phyloP scores from a whole-genome alignment of 2,329 filamentous ascomycete genomes.

The Alternaria sp. region DNA sequence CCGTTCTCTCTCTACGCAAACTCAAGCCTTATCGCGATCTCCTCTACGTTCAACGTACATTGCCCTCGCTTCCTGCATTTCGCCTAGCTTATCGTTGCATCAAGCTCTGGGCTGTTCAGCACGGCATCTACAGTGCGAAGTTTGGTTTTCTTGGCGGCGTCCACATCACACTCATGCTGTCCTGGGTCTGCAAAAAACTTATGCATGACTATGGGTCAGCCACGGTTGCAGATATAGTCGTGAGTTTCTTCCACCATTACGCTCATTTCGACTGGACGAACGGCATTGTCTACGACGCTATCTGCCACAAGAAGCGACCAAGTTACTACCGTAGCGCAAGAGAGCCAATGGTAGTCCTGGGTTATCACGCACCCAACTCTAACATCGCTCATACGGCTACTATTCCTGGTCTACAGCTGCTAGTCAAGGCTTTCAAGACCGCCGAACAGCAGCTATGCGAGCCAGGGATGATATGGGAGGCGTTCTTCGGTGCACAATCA shows the following conservation, averaged over 20 bases:
- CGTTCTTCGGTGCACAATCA: slow-evolving; percentile 31
- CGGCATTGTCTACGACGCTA: slow-evolving; percentile 66
- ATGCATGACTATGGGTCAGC: slow-evolving; percentile 40
- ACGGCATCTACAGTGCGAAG: slow-evolving; percentile 70
- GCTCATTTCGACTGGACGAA: slow-evolving; percentile 66
- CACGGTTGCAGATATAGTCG: slow-evolving; percentile 62
- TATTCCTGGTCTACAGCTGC: slow-evolving; percentile 60
- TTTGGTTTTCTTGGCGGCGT: slow-evolving; percentile 73
- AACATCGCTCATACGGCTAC: slow-evolving; percentile 68
- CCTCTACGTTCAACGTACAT: slow-evolving; percentile 65
- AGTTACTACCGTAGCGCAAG: slow-evolving; percentile 63
- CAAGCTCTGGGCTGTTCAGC: slow-evolving; percentile 67
- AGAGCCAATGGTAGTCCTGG: slow-evolving; percentile 70
- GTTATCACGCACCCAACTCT: slow-evolving; percentile 67
- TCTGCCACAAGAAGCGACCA: slow-evolving; percentile 56
- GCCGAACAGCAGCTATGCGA: slow-evolving; percentile 55
- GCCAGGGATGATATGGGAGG: slow-evolving; percentile 40
- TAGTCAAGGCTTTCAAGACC: slow-evolving; percentile 62
- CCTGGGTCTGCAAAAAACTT: slow-evolving; percentile 65
- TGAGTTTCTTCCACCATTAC: slow-evolving; percentile 71
- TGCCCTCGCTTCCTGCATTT: slow-evolving; percentile 68
- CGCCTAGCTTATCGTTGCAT: slow-evolving; percentile 67
- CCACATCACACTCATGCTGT: slow-evolving; percentile 69
- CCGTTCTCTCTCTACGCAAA: slow-evolving; percentile 65
- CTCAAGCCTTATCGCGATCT: slow-evolving; percentile 71